Base-by-base conservation (phyloP, 805 yeast species). In the Teunomyces kruisii region DNA sequence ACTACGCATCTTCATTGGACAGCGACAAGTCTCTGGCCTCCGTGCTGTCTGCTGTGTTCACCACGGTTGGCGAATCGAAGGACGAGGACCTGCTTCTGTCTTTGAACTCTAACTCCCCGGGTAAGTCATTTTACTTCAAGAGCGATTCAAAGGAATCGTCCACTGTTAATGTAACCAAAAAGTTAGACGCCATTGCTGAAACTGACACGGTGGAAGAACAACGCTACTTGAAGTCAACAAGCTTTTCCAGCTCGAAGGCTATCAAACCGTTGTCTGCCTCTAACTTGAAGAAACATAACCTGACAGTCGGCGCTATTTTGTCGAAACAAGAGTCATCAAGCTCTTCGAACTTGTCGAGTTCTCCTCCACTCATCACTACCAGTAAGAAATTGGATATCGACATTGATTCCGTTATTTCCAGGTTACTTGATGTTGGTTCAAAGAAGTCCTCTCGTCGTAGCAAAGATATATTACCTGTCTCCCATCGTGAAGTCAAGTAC, bases 321-420 rank as follows among this genome's bases (percentile, higher is more conserved):
- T 17, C 44, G 8, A 44, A 47, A 24, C 44, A 44, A 22, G 43
- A 49, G 14, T 48, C 59, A 1, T 45, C 56, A 17, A 48, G 48
- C 27, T 49, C 58, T 10, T 49, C 61, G 9, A 45, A 39, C 40
- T 53, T 60, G n/a, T 48, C 53, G 13, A 45, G 46, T 35, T 58
- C 65, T 8, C 65, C 65, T 8, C 64, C 65, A 1, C 39, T 55
- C 27, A 29, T 53, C 9, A 40, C 44, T 39, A 47, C 61, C 9
- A 50, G 41, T 29, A 56, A 55, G 43, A 53, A 51, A 37, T 39
- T 55, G 36, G 69, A 66, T n/a, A 53, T 80, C 32, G 80, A 84
- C 57, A 57, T 86, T 19, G 91, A 86, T 61, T 67, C 76, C 5
- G 75, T 84, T 24, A 84, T 86, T 51, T 83, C 80, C 39, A 78